These are phyloP conservation scores for Podosphaera aphanis DNA, from an alignment of 2,329 filamentous ascomycete genomes.

Conservation along the genomic window DNA sequence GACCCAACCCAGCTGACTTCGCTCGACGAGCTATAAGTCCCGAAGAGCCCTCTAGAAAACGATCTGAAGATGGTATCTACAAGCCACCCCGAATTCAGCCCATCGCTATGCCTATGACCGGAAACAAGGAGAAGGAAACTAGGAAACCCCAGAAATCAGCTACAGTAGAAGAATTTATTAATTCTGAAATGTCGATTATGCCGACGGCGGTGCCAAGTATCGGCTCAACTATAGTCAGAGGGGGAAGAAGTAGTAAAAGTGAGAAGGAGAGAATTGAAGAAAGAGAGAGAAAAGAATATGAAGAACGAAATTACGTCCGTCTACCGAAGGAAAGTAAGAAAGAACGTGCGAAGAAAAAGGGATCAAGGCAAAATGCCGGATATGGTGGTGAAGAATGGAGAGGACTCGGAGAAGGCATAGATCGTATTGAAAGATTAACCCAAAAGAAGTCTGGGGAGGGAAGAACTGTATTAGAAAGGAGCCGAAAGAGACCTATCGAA, in stretches of 20 bases:
- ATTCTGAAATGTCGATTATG: constrained; percentile 57
- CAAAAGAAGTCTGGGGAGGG: constrained; percentile 32
- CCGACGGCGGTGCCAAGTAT: constrained; percentile 75
- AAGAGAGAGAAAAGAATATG: constrained; percentile 59
- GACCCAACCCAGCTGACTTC: constrained; percentile 31
- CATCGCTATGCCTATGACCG: constrained; percentile 50
- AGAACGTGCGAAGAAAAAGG: constrained; percentile 46
- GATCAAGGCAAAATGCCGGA: constrained; percentile 24
- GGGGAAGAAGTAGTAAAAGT: constrained; percentile 60
- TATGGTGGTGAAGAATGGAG: constrained; percentile 92
- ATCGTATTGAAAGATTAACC: constrained; percentile 68
- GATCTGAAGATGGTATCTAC: constrained; percentile 48
- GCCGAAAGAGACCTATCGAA: constrained; percentile 56
- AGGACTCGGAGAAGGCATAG: constrained; percentile 59
- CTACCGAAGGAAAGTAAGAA: constrained; percentile 76
- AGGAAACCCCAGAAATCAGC: constrained; percentile 48
- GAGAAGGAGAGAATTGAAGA: constrained; percentile 54
- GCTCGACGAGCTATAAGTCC: constrained; percentile 10
- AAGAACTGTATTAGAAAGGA: constrained; percentile 47
- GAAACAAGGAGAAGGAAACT: constrained; percentile 27
- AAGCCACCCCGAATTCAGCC: constrained; percentile 72
- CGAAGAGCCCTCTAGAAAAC: constrained; percentile 14
- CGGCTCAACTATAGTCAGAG: constrained; percentile 62
- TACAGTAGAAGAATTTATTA: constrained; percentile 80
- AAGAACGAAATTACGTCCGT: constrained; percentile 78